Conservation (phyloP, 2,329 filamentous ascomycete genomes). For the Berkeleyomyces basicola region DNA sequence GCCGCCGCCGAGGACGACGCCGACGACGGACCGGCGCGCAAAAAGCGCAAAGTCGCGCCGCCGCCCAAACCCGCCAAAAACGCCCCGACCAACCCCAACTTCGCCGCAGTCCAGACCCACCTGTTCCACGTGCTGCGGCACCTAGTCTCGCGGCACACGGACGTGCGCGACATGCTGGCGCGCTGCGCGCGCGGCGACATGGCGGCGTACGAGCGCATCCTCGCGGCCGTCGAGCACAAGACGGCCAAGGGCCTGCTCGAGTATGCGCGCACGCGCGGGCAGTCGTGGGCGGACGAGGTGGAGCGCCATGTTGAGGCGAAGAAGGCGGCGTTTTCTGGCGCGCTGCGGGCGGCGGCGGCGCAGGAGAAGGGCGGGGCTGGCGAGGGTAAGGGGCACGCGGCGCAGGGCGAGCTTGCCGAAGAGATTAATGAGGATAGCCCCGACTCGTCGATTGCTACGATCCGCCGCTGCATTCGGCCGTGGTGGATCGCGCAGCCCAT, state of each 20-base stretch:
- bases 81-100: constrained; percentile 31
- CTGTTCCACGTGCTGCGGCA: constrained; percentile 82
- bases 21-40: constrained; percentile 31
- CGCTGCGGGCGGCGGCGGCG: constrained; percentile 10
- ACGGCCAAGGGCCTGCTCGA: constrained; percentile 58
- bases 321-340: constrained; percentile 10
- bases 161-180: constrained; percentile 74
- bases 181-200: constrained; percentile 53
- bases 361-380: constrained; percentile 16
- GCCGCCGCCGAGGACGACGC: constrained; percentile 19
- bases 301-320: constrained; percentile 13
- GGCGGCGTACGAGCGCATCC: constrained; percentile 56
- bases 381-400: no score
- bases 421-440: constrained; percentile 39
- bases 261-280: constrained; percentile 38
- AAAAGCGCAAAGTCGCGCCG: constrained; percentile 28
- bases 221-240: constrained; percentile 56
- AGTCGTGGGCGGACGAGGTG: constrained; percentile 29
- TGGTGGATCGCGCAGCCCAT: constrained; percentile 89
- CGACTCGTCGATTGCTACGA: constrained; percentile 29
- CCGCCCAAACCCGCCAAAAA: constrained; percentile 14
- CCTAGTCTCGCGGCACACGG: constrained; percentile 61
- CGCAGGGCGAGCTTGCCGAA: no score
- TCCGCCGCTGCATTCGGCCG: constrained; percentile 59
- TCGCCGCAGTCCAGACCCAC: constrained; percentile 73